phyloP scores from a whole-genome alignment of 106 monocot genomes.

The Acanthochlamys bracteata region DNA sequence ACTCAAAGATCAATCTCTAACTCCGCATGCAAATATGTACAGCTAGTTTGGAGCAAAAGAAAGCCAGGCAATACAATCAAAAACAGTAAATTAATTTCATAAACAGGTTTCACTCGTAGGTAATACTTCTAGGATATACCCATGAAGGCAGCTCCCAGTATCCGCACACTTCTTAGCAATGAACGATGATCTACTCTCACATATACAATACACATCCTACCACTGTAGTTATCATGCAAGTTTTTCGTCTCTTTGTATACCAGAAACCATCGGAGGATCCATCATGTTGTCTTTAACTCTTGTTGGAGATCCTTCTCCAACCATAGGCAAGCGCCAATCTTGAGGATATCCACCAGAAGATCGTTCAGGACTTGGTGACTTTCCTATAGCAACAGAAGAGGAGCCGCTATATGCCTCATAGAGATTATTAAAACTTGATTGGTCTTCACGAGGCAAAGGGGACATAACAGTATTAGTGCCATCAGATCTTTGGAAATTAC shows the following conservation, averaged over 20 bases:
- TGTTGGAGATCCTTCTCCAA: constrained; percentile 2
- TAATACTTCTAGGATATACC: no score
- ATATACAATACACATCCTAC: no score
- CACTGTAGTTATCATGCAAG: no score
- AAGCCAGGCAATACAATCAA: no score
- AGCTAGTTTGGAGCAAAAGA: no score
- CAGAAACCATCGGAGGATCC: constrained; percentile 16
- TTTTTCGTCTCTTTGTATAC: constrained; percentile 12
- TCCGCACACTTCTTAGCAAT: no score
- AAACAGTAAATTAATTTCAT: no score
- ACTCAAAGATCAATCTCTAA: no score
- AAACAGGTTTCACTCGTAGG: no score
- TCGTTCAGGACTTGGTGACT: constrained; percentile 11
- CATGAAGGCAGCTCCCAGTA: no score
- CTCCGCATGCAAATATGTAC: no score
- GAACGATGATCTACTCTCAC: no score
- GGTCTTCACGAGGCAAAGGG: constrained; percentile 32
- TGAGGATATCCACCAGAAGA: background rate
- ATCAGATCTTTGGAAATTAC: constrained; percentile 29
- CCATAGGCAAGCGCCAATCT: constrained; percentile 1
- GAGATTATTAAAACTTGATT: constrained; percentile 17
- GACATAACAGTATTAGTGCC: constrained; percentile 4
- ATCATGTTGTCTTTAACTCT: constrained; percentile 2
- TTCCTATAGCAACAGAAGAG: constrained; percentile 5
- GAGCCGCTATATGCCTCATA: constrained; percentile 9